Evolutionary conservation across 164 flowering plant species (phyloP).

Genomic region (Piper betle): DNA sequence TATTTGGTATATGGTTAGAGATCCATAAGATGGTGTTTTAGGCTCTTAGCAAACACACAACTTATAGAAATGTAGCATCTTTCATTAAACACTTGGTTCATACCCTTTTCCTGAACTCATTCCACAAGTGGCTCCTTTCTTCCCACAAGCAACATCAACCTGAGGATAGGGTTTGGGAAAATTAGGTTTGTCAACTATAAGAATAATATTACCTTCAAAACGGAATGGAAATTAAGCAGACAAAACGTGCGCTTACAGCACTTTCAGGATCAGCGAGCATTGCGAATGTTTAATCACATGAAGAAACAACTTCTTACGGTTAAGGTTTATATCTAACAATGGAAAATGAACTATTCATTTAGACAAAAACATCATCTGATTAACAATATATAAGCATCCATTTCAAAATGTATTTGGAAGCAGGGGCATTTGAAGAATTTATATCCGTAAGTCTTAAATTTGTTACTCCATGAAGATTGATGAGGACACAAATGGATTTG

Average conservation of each 20-base stretch:
- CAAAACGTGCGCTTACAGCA: constrained; percentile 58
- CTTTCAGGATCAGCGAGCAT: constrained; percentile 98
- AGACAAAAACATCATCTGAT: no score
- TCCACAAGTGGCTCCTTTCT: constrained; percentile 67
- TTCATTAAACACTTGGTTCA: background rate
- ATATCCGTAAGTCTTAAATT: background rate
- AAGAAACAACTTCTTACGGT: constrained; percentile 81
- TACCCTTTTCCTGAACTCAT: constrained; percentile 88
- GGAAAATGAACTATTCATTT: background rate
- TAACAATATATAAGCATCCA: no score
- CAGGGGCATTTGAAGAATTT: background rate
- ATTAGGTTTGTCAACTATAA: background rate
- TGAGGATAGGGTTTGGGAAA: constrained; percentile 3
- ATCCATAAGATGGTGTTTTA: no score
- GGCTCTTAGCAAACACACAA: no score
- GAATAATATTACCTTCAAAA: background rate
- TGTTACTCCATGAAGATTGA: no score
- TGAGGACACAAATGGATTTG: no score
- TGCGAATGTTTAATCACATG: constrained; percentile 88
- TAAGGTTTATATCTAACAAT: constrained; percentile 53
- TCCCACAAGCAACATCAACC: constrained; percentile 81
- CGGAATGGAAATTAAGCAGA: background rate
- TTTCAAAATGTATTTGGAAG: no score
- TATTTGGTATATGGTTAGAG: no score
- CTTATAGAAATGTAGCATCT: background rate